These are phyloP conservation scores for Penicillium soppii DNA, from an alignment of 495 filamentous ascomycete genomes.

Conservation along the genomic window DNA sequence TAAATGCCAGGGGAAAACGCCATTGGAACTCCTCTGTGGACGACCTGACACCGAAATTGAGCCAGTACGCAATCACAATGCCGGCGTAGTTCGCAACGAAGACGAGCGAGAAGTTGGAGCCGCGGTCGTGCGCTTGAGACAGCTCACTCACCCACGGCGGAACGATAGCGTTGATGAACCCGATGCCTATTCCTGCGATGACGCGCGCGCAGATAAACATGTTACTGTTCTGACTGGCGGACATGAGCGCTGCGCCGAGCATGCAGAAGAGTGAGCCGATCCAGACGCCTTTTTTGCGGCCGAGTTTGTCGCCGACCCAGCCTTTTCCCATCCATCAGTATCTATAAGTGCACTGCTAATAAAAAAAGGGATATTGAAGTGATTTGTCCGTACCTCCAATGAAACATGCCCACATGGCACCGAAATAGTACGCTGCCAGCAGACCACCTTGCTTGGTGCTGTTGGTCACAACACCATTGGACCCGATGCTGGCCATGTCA, in stretches of 20 bases:
- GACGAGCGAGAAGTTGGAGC: slow-evolving; percentile 35
- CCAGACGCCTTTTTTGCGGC: slow-evolving; percentile 27
- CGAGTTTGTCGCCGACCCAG: slow-evolving; percentile 26
- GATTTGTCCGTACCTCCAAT: too few species aligned
- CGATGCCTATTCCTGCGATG: slow-evolving; percentile 37
- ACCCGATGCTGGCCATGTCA: slow-evolving; percentile 6
- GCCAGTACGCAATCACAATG: slow-evolving; percentile 32
- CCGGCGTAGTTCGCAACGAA: slow-evolving; percentile 50
- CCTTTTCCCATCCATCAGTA: too few species aligned
- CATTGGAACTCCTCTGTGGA: slow-evolving; percentile 21
- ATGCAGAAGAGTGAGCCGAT: slow-evolving; percentile 24
- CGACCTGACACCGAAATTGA: slow-evolving; percentile 32
- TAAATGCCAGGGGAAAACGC: slow-evolving; percentile 40
- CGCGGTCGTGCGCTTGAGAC: slow-evolving; percentile 29
- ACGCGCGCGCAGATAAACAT: slow-evolving; percentile 43
- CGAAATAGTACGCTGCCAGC: slow-evolving; percentile 31
- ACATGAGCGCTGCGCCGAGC: slow-evolving; percentile 31
- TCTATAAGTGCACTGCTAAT: too few species aligned
- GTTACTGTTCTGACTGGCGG: slow-evolving; percentile 36
- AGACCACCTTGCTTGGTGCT: slow-evolving; percentile 24
- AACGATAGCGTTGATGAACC: slow-evolving; percentile 35
- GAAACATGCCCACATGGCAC: slow-evolving; percentile 30
- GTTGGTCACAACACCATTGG: slow-evolving; percentile 8
- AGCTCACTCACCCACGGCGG: slow-evolving; percentile 45
- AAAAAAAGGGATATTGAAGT: too few species aligned